These are phyloP conservation scores for Lactarius deliciosus DNA, from an alignment of 768 basidiomycete species.

Conservation along the genomic window DNA sequence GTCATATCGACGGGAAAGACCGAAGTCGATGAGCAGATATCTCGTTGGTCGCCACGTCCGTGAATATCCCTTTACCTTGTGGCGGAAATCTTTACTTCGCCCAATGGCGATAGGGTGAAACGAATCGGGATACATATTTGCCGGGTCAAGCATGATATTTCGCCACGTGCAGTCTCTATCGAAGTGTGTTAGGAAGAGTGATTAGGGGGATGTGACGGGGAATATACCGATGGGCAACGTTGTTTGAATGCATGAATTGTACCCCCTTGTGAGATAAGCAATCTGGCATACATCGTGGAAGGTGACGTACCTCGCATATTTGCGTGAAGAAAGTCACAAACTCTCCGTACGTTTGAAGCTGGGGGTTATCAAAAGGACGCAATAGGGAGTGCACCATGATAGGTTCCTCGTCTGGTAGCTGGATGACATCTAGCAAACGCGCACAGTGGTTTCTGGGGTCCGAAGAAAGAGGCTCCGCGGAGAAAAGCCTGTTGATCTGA, in stretches of 20 bases:
- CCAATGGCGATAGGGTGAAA: slow-evolving; percentile 13
- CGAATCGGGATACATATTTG: slow-evolving; percentile 21
- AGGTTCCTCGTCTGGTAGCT: slow-evolving; percentile 26
- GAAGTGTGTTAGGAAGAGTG: too few species aligned
- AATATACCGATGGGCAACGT: slow-evolving; percentile 29
- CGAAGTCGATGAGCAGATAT: slow-evolving; percentile 37
- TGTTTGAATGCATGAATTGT: slow-evolving; percentile 23
- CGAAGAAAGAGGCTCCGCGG: slow-evolving; percentile 24
- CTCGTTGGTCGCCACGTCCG: slow-evolving; percentile 32
- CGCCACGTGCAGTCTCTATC: slow-evolving; percentile 10
- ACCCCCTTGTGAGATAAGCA: slow-evolving; percentile 1
- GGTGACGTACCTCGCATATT: slow-evolving; percentile 37
- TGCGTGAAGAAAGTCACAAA: slow-evolving; percentile 38
- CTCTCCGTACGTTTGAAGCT: slow-evolving; percentile 39
- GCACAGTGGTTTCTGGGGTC: slow-evolving; percentile 35
- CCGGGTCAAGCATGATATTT: slow-evolving; percentile 26
- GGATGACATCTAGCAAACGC: slow-evolving; percentile 31
- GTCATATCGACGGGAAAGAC: slow-evolving; percentile 31
- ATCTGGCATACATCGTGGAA: background rate
- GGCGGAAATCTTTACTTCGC: slow-evolving; percentile 6
- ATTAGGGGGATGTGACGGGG: too few species aligned
- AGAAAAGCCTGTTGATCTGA: slow-evolving; percentile 14
- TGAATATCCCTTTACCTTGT: slow-evolving; percentile 21
- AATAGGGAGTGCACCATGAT: slow-evolving; percentile 39
- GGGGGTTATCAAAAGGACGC: slow-evolving; percentile 32